A percentile compares a stretch with the other conserved stretches of the same genome.
phyloP scores from a whole-genome alignment of 176 grass and related monocot genomes.

The Oryza rufipogon region DNA sequence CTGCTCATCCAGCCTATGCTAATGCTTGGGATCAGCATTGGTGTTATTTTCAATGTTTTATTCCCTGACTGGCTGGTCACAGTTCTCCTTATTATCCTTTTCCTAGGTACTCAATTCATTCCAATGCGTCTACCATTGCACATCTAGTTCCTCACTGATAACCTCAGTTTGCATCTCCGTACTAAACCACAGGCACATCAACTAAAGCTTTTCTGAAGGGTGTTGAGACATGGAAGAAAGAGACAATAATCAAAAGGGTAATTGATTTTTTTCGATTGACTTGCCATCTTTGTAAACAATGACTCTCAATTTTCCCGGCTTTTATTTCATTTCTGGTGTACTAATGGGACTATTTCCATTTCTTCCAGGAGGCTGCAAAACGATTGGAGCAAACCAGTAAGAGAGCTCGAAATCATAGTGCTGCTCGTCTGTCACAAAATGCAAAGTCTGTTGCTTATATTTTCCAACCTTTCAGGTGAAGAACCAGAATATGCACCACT shows the following conservation, averaged over 20 bases:
- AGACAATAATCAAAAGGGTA: constrained; percentile 71
- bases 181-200: constrained; percentile 66
- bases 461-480: constrained; percentile 47
- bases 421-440: constrained; percentile 31
- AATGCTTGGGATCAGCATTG: constrained; percentile 96
- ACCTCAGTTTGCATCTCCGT: constrained; percentile 7
- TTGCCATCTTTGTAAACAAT: constrained; percentile 20
- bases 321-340: not conserved
- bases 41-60: constrained; percentile 83
- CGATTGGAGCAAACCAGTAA: constrained; percentile 59
- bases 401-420: constrained; percentile 24
- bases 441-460: not conserved
- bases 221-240: constrained; percentile 95
- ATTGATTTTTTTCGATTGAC: not conserved
- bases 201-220: constrained; percentile 91
- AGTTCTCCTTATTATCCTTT: constrained; percentile 79
- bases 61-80: constrained; percentile 96
- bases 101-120: constrained; percentile 64
- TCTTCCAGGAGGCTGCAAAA: constrained; percentile 65
- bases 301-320: not conserved
- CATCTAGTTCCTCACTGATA: constrained; percentile 10
- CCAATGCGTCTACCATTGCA: not conserved
- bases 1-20: constrained; percentile 94
- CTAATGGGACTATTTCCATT: constrained; percentile 15
- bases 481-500: constrained; percentile 67